These are phyloP conservation scores for Zygoascus sp. DNA, from an alignment of 1,139 yeast genomes.

Conservation along the genomic window DNA sequence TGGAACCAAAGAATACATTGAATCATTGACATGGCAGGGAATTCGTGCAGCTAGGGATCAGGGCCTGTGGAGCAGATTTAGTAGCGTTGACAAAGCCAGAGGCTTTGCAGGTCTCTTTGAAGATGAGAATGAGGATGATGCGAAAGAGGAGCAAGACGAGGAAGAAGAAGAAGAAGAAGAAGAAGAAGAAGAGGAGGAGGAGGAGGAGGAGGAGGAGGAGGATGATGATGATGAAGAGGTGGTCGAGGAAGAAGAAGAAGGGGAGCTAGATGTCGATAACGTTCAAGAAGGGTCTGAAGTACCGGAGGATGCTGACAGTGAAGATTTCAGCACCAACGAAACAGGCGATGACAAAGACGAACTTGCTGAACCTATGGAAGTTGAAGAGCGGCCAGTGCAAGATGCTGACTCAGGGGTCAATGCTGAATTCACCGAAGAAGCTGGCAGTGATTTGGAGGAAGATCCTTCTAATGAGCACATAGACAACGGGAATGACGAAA, in stretches of 20 bases:
- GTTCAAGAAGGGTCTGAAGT: neutral
- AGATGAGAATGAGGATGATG: conserved; percentile 10
- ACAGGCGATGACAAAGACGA: conserved; percentile 6
- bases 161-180: conserved; percentile 2
- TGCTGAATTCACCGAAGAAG: too few relatives aligned
- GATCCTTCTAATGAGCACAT: neutral
- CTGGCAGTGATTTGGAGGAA: too few relatives aligned
- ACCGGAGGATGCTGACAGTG: conserved; percentile 9
- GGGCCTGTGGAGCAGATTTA: conserved; percentile 32
- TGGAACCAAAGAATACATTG: conserved; percentile 10
- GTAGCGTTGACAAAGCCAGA: conserved; percentile 20
- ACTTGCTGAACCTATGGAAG: conserved; percentile 6
- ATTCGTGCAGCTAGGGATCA: conserved; percentile 33
- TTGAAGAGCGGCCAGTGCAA: too few relatives aligned
- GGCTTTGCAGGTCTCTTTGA: conserved; percentile 30
- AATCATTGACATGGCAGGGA: conserved; percentile 31
- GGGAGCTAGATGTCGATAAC: neutral
- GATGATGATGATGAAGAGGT: conserved; percentile 6
- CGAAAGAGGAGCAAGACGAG: neutral
- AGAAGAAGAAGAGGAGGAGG: conserved; percentile 5
- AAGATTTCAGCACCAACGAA: neutral
- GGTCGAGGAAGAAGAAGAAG: conserved; percentile 4
- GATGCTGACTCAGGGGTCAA: too few relatives aligned
- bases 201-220: conserved; percentile 8
- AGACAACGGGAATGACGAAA: too few relatives aligned